These are phyloP conservation scores for Wickerhamomyces hampshirensis DNA, from an alignment of 805 yeast genomes.

Conservation along the genomic window DNA sequence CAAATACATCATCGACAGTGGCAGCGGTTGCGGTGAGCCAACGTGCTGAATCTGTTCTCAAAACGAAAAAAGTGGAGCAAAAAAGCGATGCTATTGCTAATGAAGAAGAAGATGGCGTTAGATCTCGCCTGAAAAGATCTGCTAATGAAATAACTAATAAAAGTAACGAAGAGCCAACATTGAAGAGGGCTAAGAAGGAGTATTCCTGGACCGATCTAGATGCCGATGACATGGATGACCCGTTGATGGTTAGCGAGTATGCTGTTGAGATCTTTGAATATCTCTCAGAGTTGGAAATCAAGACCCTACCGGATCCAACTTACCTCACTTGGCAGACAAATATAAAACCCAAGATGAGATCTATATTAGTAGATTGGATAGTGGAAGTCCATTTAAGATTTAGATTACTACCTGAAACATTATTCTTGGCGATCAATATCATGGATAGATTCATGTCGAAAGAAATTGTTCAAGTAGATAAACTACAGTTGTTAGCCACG, in stretches of 20 bases:
- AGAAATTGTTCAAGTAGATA: constrained; percentile 69
- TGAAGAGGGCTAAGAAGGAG: constrained; percentile 14
- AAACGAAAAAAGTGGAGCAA: constrained; percentile 2
- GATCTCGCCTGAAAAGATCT: constrained; percentile 43
- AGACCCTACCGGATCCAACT: constrained; percentile 66
- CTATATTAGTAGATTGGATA: constrained; percentile 89
- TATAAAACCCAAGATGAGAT: constrained; percentile 77
- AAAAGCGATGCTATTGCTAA: not conserved
- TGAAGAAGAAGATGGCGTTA: constrained; percentile 1
- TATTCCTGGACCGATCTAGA: constrained; percentile 48
- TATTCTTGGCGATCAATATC: constrained; percentile 74
- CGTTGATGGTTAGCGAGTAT: constrained; percentile 89
- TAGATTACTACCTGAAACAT: constrained; percentile 79
- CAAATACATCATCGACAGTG: constrained; percentile 22
- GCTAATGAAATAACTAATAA: constrained; percentile 47
- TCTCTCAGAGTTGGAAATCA: constrained; percentile 60
- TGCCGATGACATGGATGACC: constrained; percentile 64
- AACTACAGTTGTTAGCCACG: constrained; percentile 80
- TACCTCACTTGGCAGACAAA: constrained; percentile 61
- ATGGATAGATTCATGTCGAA: constrained; percentile 84
- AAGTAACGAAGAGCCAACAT: constrained; percentile 7
- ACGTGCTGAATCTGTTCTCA: constrained; percentile 1
- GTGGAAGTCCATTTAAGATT: constrained; percentile 85
- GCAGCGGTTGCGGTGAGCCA: too few species aligned
- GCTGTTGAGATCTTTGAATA: constrained; percentile 79